Conservation (phyloP, 2,329 filamentous ascomycete genomes). For the Phaeosphaeria sp. region DNA sequence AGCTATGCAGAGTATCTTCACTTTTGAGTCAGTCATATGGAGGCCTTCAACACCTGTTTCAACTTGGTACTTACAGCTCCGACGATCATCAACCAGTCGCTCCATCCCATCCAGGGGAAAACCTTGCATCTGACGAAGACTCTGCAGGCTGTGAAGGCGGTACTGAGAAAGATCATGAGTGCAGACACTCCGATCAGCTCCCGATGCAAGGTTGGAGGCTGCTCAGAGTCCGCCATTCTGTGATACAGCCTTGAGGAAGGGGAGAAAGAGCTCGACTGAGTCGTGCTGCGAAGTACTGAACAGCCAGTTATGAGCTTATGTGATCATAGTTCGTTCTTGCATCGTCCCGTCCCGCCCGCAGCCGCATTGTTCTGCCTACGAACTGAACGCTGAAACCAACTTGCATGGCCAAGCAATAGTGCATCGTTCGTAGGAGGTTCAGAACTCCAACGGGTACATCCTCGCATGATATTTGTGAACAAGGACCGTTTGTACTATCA, state of each 20-base stretch:
- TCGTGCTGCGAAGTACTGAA: background rate
- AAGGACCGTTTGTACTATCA: background rate
- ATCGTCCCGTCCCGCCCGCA: background rate
- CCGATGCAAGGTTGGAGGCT: background rate
- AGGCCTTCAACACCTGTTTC: background rate
- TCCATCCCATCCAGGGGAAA: conserved; percentile 1
- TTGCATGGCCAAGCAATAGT: background rate
- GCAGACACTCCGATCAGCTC: conserved; percentile 11
- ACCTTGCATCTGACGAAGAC: conserved; percentile 10
- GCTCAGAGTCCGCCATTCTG: background rate
- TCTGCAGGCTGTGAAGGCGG: conserved; percentile 7
- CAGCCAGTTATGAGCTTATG: background rate
- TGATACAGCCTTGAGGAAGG: no score
- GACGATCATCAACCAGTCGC: conserved; percentile 4
- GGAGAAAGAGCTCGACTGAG: background rate
- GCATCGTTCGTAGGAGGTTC: background rate
- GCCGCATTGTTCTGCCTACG: background rate
- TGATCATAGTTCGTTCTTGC: background rate
- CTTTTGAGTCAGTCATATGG: background rate
- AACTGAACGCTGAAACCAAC: background rate
- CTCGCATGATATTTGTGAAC: background rate
- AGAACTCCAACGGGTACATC: background rate
- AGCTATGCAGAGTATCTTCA: background rate
- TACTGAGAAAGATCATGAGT: conserved; percentile 11
- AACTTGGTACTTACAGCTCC: background rate